Conservation (phyloP, 208 protist genomes). For the Acanthamoeba royreba region DNA sequence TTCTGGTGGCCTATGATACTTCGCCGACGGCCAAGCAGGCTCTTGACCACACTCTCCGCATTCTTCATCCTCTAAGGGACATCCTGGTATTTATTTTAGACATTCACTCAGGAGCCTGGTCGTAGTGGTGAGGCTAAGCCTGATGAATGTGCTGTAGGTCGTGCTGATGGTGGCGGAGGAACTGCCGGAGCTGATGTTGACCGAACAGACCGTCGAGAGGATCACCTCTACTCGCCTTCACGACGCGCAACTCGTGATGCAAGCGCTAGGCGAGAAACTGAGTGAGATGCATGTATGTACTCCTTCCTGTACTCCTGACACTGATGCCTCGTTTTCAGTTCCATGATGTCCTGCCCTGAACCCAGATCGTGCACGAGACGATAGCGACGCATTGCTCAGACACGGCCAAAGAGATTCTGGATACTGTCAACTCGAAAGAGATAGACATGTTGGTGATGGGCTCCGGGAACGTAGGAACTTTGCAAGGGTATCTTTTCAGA, state of each 20-base stretch:
- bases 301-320: neutral
- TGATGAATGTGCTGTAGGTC: neutral
- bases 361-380: neutral
- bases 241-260: neutral
- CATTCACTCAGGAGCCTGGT: neutral
- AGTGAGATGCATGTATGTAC: neutral
- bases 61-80: neutral
- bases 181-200: neutral
- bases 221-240: neutral
- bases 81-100: neutral
- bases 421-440: neutral
- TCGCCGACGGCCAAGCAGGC: neutral
- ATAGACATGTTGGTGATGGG: neutral
- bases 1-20: neutral
- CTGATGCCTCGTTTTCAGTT: neutral
- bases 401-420: neutral
- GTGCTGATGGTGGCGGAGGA: neutral
- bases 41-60: neutral
- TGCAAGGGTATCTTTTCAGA: neutral
- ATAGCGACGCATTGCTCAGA: neutral
- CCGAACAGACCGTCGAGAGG: neutral
- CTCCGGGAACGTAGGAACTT: neutral
- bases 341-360: neutral
- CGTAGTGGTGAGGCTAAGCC: too few species aligned
- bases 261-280: neutral